These are phyloP conservation scores for Poteriospumella lacustris DNA, from an alignment of 108 stramenopile species.

Conservation along the genomic window DNA sequence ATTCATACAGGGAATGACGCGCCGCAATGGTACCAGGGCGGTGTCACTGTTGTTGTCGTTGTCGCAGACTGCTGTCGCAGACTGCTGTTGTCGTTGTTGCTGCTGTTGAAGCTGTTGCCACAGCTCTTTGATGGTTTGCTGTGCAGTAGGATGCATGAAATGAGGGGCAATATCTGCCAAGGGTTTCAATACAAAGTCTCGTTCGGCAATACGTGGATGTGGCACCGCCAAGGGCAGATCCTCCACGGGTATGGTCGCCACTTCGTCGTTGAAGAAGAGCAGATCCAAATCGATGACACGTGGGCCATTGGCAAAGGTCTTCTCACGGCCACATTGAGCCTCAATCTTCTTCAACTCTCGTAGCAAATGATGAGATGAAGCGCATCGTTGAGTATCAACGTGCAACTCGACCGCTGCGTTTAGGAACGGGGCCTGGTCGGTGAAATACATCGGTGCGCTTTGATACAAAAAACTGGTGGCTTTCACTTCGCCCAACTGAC, in stretches of 20 bases:
- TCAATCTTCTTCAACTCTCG: constrained; percentile 36
- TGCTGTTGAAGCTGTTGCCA: too few species aligned
- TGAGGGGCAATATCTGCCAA: constrained; percentile 63
- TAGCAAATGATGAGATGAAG: too few species aligned
- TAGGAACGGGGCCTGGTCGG: constrained; percentile 71
- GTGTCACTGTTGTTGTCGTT: neutral
- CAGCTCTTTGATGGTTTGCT: neutral
- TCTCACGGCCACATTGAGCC: constrained; percentile 47
- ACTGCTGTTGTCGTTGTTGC: constrained; percentile 10
- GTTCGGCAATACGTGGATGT: constrained; percentile 72
- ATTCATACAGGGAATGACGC: constrained; percentile 4
- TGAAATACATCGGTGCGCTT: constrained; percentile 76
- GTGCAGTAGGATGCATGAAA: neutral
- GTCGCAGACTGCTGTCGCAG: constrained; percentile 18
- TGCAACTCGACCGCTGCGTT: constrained; percentile 75
- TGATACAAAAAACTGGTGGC: constrained; percentile 66
- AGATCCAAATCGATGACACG: constrained; percentile 82
- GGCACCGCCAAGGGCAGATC: constrained; percentile 62
- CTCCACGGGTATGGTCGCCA: constrained; percentile 37
- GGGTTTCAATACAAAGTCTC: constrained; percentile 87
- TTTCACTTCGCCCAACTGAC: neutral
- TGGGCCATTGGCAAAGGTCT: constrained; percentile 64
- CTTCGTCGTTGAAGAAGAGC: constrained; percentile 51
- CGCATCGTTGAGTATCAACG: constrained; percentile 34
- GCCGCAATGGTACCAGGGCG: too few species aligned